Base-by-base conservation (phyloP, 768 basidiomycete species). In the Exidia glandulosa region DNA sequence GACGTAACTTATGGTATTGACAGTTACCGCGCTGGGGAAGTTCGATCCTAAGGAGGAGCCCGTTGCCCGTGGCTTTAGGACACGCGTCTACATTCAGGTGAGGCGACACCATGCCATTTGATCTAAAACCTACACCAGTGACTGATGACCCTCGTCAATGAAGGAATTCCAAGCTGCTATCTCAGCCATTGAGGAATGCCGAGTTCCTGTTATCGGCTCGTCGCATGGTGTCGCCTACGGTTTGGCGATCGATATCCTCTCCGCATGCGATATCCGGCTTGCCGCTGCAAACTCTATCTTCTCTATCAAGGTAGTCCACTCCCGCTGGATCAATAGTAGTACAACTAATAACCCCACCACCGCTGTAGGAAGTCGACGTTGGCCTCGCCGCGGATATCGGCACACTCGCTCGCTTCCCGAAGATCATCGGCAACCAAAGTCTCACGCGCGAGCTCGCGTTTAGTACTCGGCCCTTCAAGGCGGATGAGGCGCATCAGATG, bases 341-440 rank as follows among this genome's bases (percentile, higher is more conserved):
- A 5, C 12, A 19, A 19, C 36, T 37, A 19, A n/a, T n/a, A 37
- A 37, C 36, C 19, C 12, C 56, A 47, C 59, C 16, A 29, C 52
- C 9, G 32, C 32, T n/a, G 32, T 59, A 91, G 89, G 90, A 94
- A 77, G 85, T 91, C 2, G 88, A 93, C 66, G 79, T 93, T 29
- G 92, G 88, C 0, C 76, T 95, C 0, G 92, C 93, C 2, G 86
- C 93, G 0, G 93, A 94, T 67, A 84, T 94, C 41, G 94, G 94
- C 0, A 84, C 90, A 0, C 81, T 95, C 5, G 88, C 92, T 1
- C 83, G 85, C 57, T 74, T 94, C 5, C 90, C 88, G 0, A 89
- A 90, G 65, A 77, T 89, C 52, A 79, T 81, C 0, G 89, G 84
- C 0, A 93, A 91, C 71, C 77, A 81, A 31, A 88, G 86, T 2